Conservation (phyloP, 1,284 basidiomycete genomes). For the Tilletia walkeri region DNA sequence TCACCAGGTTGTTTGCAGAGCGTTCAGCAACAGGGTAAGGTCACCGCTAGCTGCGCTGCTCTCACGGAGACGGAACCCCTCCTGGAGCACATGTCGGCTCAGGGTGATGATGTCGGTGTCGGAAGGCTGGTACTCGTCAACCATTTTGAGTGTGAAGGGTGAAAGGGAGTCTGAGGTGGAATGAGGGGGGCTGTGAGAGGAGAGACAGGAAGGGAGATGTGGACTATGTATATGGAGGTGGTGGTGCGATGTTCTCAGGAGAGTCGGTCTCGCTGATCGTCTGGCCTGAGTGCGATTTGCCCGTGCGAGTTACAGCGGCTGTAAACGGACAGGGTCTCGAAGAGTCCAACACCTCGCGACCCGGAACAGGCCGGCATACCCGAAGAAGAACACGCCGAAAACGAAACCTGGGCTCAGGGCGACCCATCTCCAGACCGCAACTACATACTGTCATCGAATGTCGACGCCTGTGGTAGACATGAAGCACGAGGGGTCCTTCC, state of each 20-base stretch:
- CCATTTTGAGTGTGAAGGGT: not conserved
- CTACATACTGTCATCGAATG: too few relatives aligned
- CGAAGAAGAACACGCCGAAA: too few relatives aligned
- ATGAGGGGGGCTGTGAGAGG: not conserved
- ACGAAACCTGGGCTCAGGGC: too few relatives aligned
- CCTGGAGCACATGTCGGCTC: slow-evolving; percentile 52
- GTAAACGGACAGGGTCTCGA: too few relatives aligned
- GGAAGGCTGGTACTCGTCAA: slow-evolving; percentile 39
- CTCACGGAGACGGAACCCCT: slow-evolving; percentile 39
- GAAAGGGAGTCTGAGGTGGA: not conserved
- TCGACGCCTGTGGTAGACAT: too few relatives aligned
- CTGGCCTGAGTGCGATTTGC: too few relatives aligned
- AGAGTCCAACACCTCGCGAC: too few relatives aligned
- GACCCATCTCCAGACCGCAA: not conserved
- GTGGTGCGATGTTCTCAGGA: too few relatives aligned
- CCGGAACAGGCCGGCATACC: too few relatives aligned
- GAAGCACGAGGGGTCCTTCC: not conserved
- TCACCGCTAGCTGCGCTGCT: slow-evolving; percentile 65
- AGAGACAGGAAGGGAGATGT: not conserved
- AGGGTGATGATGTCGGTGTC: slow-evolving; percentile 53
- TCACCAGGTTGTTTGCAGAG: slow-evolving; percentile 75
- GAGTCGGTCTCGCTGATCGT: too few relatives aligned
- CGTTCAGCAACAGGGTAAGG: slow-evolving; percentile 86
- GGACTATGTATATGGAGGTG: not conserved
- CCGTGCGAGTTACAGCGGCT: too few relatives aligned